Base-by-base conservation (phyloP, 192 early-diverging fungal genomes). In the Podila horticola region DNA sequence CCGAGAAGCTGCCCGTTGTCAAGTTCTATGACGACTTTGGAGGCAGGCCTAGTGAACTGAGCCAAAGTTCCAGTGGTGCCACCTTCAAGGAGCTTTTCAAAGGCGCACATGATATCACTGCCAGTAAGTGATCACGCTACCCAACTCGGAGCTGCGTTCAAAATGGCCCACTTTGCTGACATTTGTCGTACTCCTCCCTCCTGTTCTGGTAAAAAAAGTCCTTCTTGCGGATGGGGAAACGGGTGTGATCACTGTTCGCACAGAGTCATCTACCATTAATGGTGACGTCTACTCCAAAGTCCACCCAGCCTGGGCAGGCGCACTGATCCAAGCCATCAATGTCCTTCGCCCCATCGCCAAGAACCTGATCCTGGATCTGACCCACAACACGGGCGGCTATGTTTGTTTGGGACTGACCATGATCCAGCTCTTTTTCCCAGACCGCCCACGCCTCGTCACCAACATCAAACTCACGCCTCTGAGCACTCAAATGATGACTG, bases 11-110 rank as follows among this genome's bases (percentile, higher is more conserved):
- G 26, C 76, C 76, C 10, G 66, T 68, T 1, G 70, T 67, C 65
- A 79, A 79, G 26, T 79, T 50, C 29, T 79, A 79, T 38, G 66
- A 79, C 34, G 76, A 68, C 31, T 33, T 66, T 50, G 70, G 69
- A 26, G 63, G 64, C 12, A 63, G 69, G 19, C 48, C 63, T 7
- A 45, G 64, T 12, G 75, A 77, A 33, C 50, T 77, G 49, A 45
- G 34, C 22, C 65, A 52, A 29, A 34, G 31, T 15, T n/a, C 58
- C 13, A 48, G 22, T 41, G 38, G 30, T 3, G 34, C 33, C 4
- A n/a, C 22, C 6, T 58, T 67, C 51, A 60, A 29, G 29, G 68
- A 77, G 64, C 20, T 77, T 0, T 70, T 66, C 31, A 45, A 55
- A 41, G 74, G 74, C 24, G 31, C 57, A 45, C 65, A 79, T 10